Evolutionary conservation across 257 asterid species (phyloP), one percentile per base, ranked within the genome.

Genomic region (Solanum chmielewskii): DNA sequence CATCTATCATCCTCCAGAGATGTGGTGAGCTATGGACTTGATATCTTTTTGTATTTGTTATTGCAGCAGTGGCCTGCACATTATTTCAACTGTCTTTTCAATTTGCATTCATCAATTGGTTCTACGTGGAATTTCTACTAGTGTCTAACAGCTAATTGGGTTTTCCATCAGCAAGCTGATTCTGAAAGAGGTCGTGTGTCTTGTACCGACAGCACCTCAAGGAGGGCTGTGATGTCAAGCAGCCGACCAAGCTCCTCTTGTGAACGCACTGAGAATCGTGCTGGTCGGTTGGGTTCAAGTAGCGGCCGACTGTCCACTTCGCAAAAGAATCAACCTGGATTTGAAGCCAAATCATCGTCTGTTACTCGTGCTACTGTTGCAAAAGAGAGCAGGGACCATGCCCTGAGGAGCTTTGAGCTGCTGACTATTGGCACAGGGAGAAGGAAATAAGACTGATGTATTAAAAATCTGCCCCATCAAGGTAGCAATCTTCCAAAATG

Each of bases 331-430:
- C 96, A 91, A 56, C 93, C 95, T 69, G 96, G 96, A 31, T 89
- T 83, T 9, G 98, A 94, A 89, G 83, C 35, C 83, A 75, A 75
- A 23, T 41, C 95, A 2, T 94, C 98, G 6, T 88, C 98, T 11
- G 91, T 92, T 71, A 87, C 93, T 39, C 98, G 98, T 44, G 87
- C 91, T 59, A 83, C 91, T 20, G 90, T 91, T 83, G 64, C 96
- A 49, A 91, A 95, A 89, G 94, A 94, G 15, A 89, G 91, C 74
- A 93, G 95, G 29, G 98, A 94, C 9, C 95, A 94, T 70, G 85
- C 94, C 81, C 96, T 96, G 2, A 87, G 95, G 85, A 92, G 96
- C 94, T 96, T 96, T 44, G 98, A 96, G 91, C 93, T 94, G 84
- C 90, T 96, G 59, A 94, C 96, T 18, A 94, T 96, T 35, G 98